Evolutionary conservation across 306 rosid species (phyloP), one percentile per base, ranked within the genome.

Genomic region (Senna siamea): DNA sequence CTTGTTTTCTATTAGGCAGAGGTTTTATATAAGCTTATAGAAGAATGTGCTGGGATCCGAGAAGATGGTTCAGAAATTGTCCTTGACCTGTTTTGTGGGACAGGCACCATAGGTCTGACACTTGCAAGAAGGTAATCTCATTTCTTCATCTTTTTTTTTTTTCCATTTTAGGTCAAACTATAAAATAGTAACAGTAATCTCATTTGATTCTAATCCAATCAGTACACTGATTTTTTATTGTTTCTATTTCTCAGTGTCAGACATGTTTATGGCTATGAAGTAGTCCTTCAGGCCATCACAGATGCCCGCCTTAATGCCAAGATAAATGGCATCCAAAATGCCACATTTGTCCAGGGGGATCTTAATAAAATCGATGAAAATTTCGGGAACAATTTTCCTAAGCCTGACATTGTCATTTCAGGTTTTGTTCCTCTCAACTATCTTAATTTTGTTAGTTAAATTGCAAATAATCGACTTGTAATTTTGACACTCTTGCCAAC

Each of bases 21-120:
- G 79, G 90, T 91, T 80, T 79, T 94, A 68, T 94, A 94, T 84
- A 84, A 85, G 76, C 93, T 88, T 55, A 88, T 94, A 73, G 94
- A 81, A 84, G 97, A 91, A 44, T 86, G 86, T 84, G 94, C 91
- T 83, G 89, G 87, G 65, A 84, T 94, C 74, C 85, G 40, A 72
- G 97, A 96, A 72, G 96, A 94, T 76, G 90, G 90, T 74, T 91
- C 97, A 23, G 97, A 94, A 85, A 35, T 88, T 81, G 90, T 94
- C 76, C 98, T 94, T 68, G 98, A 94, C 88, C 83, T 94, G 73
- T 94, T 94, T 87, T 94, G 98, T 85, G 98, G 97, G 73, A 94
- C 98, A 12, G 98, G 98, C 70, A 91, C 98, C 53, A 94, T 94
- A 66, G 97, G 98, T 81, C 84, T 94, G 75, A 84, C 97, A 48